Percentiles rank a stretch among this genome's conserved stretches.
These are phyloP conservation scores for Scytalidium sp. DNA, from an alignment of 2,329 filamentous ascomycete genomes.

Conservation along the genomic window DNA sequence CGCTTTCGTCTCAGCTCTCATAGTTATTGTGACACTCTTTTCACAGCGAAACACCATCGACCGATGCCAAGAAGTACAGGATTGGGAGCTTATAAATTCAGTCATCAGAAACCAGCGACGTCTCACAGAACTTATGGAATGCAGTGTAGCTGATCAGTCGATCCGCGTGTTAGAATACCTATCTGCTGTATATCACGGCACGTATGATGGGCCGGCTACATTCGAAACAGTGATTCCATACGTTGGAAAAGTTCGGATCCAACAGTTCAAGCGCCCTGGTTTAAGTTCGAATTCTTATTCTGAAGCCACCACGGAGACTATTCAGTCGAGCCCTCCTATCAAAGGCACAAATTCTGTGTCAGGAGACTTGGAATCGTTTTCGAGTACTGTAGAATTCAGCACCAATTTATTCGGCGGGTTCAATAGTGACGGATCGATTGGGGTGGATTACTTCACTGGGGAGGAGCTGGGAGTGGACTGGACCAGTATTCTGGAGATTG, in stretches of 20 bases:
- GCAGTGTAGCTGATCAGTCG: slow-evolving; percentile 40
- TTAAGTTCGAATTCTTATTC: background rate
- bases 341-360: background rate
- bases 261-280: background rate
- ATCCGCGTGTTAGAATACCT: slow-evolving; percentile 37
- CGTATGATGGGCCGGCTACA: slow-evolving; percentile 17
- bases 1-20: slow-evolving; percentile 41
- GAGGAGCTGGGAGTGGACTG: slow-evolving; percentile 14
- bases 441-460: slow-evolving; percentile 2
- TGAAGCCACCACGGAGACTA: background rate
- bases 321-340: background rate
- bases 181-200: slow-evolving; percentile 20
- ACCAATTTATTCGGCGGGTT: slow-evolving; percentile 7
- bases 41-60: slow-evolving; percentile 19
- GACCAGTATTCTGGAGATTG: slow-evolving; percentile 8
- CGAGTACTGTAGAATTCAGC: slow-evolving; percentile 9
- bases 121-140: slow-evolving; percentile 31
- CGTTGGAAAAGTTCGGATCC: slow-evolving; percentile 34
- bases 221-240: slow-evolving; percentile 42
- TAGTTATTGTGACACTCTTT: slow-evolving; percentile 40
- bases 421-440: background rate
- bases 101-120: slow-evolving; percentile 30
- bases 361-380: background rate
- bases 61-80: slow-evolving; percentile 29
- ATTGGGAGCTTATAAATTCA: slow-evolving; percentile 33